Evolutionary conservation across 768 basidiomycete genomes (phyloP).

Genomic region (Xerocomellus intermedius): DNA sequence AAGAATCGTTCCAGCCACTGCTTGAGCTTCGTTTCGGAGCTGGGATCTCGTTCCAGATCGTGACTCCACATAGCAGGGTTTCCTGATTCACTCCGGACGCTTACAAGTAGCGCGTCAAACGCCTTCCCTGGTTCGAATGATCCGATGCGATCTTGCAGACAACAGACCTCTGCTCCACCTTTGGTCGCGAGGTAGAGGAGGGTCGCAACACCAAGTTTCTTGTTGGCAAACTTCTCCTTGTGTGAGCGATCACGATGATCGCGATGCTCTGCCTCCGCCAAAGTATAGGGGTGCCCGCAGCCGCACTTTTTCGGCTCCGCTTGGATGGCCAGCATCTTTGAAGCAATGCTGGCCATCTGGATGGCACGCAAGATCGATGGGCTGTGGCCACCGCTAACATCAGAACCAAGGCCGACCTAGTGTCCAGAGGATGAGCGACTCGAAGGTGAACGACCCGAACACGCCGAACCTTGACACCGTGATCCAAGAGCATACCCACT

Average conservation of each 20-base stretch:
- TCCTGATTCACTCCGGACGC: conserved; percentile 48
- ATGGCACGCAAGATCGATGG: conserved; percentile 76
- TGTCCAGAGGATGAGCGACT: conserved; percentile 3
- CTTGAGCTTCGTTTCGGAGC: conserved; percentile 40
- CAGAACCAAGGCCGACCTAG: conserved; percentile 93
- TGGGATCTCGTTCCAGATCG: conserved; percentile 37
- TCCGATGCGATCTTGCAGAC: conserved; percentile 64
- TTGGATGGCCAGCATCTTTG: conserved; percentile 70
- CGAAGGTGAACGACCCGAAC: neutral
- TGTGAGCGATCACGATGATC: neutral
- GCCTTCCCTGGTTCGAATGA: conserved; percentile 78
- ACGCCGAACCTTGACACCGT: conserved; percentile 72
- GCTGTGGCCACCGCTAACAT: conserved; percentile 85
- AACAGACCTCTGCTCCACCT: conserved; percentile 86
- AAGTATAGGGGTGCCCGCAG: neutral
- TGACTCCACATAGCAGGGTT: conserved; percentile 58
- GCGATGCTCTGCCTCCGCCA: neutral
- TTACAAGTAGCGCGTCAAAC: conserved; percentile 86
- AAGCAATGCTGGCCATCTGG: conserved; percentile 74
- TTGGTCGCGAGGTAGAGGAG: conserved; percentile 88
- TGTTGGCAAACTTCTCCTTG: conserved; percentile 43
- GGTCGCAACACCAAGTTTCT: conserved; percentile 70
- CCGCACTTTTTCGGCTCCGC: conserved; percentile 14
- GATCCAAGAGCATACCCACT: conserved; percentile 76
- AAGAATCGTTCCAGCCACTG: conserved; percentile 77